phyloP scores from a whole-genome alignment of 1,139 yeast genomes.

The Kodamaea sp. region DNA sequence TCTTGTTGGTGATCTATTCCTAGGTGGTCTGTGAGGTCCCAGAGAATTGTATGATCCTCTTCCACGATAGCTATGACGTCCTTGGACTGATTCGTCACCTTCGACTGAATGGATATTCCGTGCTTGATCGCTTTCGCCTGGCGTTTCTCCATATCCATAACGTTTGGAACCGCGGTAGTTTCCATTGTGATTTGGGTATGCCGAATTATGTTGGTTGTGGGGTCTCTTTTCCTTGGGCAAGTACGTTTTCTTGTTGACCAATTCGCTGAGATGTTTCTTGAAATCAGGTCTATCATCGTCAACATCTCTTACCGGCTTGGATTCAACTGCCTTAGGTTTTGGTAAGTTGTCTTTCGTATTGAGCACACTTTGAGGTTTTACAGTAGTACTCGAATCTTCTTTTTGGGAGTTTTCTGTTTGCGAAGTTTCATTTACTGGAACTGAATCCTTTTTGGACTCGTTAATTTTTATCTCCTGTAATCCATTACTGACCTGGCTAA shows the following conservation, averaged over 20 bases:
- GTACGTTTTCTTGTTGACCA: conserved; percentile 20
- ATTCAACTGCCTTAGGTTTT: background rate
- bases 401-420: no score
- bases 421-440: no score
- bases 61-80: conserved; percentile 1
- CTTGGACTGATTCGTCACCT: background rate
- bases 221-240: conserved; percentile 11
- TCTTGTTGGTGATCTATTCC: conserved; percentile 5
- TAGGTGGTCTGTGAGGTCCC: background rate
- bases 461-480: background rate
- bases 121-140: background rate
- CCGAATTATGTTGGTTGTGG: conserved; percentile 1
- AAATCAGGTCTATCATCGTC: conserved; percentile 33
- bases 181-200: conserved; percentile 1
- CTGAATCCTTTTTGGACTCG: background rate
- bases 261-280: conserved; percentile 33
- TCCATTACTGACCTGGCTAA: background rate
- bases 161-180: background rate
- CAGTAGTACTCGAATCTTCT: background rate
- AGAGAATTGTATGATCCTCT: conserved; percentile 3
- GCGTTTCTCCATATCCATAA: background rate
- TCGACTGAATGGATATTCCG: background rate
- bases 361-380: background rate
- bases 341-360: background rate
- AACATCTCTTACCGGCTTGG: background rate